phyloP scores from a whole-genome alignment of 1,139 yeast species.

The Geotrichum cucujoidarum region DNA sequence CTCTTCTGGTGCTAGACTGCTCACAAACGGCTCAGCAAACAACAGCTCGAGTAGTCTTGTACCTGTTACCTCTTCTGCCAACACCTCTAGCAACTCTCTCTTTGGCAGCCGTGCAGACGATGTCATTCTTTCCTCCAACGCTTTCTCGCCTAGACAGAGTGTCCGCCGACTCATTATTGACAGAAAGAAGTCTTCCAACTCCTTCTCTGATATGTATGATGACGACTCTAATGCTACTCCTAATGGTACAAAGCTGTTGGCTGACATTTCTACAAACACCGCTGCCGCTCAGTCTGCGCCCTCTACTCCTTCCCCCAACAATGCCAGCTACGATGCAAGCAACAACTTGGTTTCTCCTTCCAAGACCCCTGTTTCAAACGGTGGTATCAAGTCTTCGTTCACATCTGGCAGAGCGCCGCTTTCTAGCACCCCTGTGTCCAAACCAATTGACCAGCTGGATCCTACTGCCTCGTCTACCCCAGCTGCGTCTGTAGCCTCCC shows the following conservation, averaged over 20 bases:
- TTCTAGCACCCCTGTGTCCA: slow-evolving; percentile 5
- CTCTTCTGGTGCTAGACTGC: neutral
- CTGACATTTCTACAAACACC: slow-evolving; percentile 1
- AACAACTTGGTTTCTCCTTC: slow-evolving; percentile 2
- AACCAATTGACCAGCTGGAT: neutral
- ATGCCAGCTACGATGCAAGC: neutral
- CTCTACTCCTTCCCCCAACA: slow-evolving; percentile 3
- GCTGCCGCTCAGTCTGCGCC: neutral
- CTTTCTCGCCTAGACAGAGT: slow-evolving; percentile 61
- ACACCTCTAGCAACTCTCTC: slow-evolving; percentile 4
- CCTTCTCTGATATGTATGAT: slow-evolving; percentile 21
- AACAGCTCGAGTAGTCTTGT: neutral
- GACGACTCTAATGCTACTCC: neutral
- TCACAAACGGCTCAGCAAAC: slow-evolving; percentile 13
- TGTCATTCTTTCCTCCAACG: slow-evolving; percentile 65
- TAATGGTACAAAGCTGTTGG: slow-evolving; percentile 1
- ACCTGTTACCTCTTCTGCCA: slow-evolving; percentile 4
- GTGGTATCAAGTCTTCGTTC: slow-evolving; percentile 5
- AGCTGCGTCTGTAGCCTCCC: slow-evolving; percentile 1
- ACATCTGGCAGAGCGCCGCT: neutral
- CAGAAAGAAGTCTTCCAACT: slow-evolving; percentile 35
- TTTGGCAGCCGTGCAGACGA: slow-evolving; percentile 51
- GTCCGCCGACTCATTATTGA: slow-evolving; percentile 56
- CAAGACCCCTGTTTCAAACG: neutral
- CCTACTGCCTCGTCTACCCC: slow-evolving; percentile 6